Evolutionary conservation across 2,329 filamentous ascomycete species (phyloP).

Genomic region (Neopestalotiopsis sp.): DNA sequence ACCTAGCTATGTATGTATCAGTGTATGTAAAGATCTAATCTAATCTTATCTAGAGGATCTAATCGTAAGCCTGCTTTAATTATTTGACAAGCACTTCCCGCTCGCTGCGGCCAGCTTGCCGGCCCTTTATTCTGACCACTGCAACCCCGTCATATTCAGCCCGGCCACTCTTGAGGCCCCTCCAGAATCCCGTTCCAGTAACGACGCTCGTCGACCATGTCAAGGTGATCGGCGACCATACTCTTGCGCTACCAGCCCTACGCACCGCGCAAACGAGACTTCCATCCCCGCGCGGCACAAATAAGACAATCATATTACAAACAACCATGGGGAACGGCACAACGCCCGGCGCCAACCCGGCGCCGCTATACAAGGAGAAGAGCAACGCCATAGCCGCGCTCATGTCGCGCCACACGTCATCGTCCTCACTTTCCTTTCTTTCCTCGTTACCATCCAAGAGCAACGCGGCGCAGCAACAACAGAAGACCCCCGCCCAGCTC

Average conservation of each 20-base stretch:
- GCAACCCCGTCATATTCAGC: too few species aligned
- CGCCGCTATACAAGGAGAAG: constrained; percentile 34
- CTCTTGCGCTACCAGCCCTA: too few species aligned
- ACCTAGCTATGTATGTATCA: neutral
- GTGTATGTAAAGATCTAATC: neutral
- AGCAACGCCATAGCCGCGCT: constrained; percentile 38
- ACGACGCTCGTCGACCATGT: too few species aligned
- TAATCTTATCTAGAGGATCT: neutral
- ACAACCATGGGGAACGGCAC: constrained; percentile 20
- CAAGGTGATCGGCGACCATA: too few species aligned
- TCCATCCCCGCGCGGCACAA: too few species aligned
- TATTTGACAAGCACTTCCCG: neutral
- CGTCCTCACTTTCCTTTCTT: neutral
- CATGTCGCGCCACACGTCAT: constrained; percentile 9
- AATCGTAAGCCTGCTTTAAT: neutral
- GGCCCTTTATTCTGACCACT: neutral
- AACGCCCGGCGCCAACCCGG: constrained; percentile 31
- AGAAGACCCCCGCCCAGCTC: constrained; percentile 13
- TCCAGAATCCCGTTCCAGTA: too few species aligned
- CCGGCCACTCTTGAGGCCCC: too few species aligned
- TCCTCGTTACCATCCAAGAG: constrained; percentile 26
- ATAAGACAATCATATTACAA: neutral
- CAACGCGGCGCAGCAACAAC: neutral
- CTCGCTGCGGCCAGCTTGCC: neutral
- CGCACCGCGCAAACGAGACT: too few species aligned